Evolutionary conservation across 2,329 filamentous ascomycete species (phyloP).

Genomic region (Talaromyces islandicus): DNA sequence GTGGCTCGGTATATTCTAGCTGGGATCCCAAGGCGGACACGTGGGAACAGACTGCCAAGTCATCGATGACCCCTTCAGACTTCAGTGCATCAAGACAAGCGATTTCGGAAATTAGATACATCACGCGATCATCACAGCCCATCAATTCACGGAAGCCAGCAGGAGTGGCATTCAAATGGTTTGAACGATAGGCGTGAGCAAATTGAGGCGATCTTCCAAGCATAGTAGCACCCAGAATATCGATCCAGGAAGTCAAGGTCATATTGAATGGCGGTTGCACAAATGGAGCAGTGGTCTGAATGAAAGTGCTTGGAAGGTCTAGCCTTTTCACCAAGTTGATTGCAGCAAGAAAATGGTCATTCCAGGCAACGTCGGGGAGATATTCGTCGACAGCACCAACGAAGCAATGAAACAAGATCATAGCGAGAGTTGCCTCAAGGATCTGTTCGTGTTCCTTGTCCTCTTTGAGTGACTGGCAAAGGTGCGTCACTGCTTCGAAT

Average conservation of each 20-base stretch:
- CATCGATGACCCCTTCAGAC: slow-evolving; percentile 68
- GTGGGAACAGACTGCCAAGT: slow-evolving; percentile 80
- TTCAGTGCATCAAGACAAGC: slow-evolving; percentile 90
- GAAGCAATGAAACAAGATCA: slow-evolving; percentile 94
- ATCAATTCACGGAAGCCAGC: slow-evolving; percentile 87
- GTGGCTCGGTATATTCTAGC: slow-evolving; percentile 71
- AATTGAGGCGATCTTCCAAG: slow-evolving; percentile 78
- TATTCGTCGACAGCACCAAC: slow-evolving; percentile 80
- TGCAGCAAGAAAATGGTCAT: slow-evolving; percentile 91
- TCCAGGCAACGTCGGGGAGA: slow-evolving; percentile 90
- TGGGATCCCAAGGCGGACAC: slow-evolving; percentile 82
- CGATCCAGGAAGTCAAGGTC: slow-evolving; percentile 84
- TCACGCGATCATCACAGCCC: slow-evolving; percentile 94
- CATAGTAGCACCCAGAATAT: slow-evolving; percentile 93
- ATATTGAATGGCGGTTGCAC: slow-evolving; percentile 82
- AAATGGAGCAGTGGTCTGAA: slow-evolving; percentile 54
- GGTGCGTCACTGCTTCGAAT: slow-evolving; percentile 76
- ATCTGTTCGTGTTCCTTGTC: slow-evolving; percentile 83
- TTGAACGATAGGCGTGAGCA: slow-evolving; percentile 91
- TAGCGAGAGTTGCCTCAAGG: slow-evolving; percentile 83
- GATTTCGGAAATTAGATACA: slow-evolving; percentile 98
- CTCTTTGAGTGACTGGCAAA: slow-evolving; percentile 73
- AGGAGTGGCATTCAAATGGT: slow-evolving; percentile 62
- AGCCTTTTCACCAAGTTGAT: slow-evolving; percentile 80
- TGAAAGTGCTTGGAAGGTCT: slow-evolving; percentile 65